Base-by-base conservation (phyloP, 2,329 filamentous ascomycete genomes). In the Beauveria varroae region DNA sequence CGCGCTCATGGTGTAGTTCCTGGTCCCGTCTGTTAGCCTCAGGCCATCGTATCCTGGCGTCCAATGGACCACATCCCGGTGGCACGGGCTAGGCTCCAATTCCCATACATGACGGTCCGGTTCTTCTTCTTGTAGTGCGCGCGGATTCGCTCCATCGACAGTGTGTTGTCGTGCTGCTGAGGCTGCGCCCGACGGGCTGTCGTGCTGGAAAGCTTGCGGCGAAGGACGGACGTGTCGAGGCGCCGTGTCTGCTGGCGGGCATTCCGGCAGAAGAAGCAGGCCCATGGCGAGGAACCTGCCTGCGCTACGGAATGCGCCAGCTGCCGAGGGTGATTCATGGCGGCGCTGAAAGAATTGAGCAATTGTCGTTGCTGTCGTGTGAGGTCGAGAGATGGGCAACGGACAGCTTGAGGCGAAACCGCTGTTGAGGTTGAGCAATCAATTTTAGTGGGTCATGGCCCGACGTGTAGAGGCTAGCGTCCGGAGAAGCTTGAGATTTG, bases 1-100 rank as follows among this genome's bases (percentile, higher is more conserved):
- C 64, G 91, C 79, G 71, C 88, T 91, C 64, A 93, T 74, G 16
- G 86, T 84, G 72, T 93, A 95, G 76, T 86, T 88, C 74, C 86
- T 89, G 60, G 16, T 18, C 22, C 40, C 40, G 3, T n/a, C 2
- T n/a, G 16, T 56, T 20, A 56, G 53, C 40, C 40, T 53, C 30
- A 40, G 34, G 50, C 20, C 26, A 41, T 26, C 20, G 10, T 3
- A 34, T 34, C 20, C 9, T n/a, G 44, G 12, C 26, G 28, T 12
- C 24, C 53, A 34, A 44, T 44, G 44, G 53, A 22, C 52, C 4
- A 16, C 14, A 14, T n/a, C 4, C 8, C 1, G 9, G n/a, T 16
- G 14, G 16, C 30, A 28, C 28, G 64, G 65, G 50, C 20, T 50
- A 3, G 20, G 26, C 43, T 24, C 24, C 18, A 12, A 24, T 28